These are phyloP conservation scores for Spiraea crenata DNA, from an alignment of 331 rosid species.

Conservation along the genomic window DNA sequence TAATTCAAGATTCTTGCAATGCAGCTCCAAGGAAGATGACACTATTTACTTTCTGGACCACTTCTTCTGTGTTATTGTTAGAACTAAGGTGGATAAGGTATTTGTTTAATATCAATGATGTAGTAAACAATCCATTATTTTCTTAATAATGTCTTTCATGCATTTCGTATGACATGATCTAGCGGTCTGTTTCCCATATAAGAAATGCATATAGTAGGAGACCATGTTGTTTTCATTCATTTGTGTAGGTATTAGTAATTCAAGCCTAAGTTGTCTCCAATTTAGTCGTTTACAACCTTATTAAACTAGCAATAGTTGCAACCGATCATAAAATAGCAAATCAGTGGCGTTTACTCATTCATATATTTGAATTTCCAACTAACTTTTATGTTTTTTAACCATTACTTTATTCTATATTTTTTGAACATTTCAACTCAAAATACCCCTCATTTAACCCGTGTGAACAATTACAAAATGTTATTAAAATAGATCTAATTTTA, in stretches of 20 bases:
- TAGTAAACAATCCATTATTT: too few relatives aligned
- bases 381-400: too few relatives aligned
- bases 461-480: neutral
- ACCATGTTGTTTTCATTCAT: neutral
- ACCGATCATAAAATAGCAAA: neutral
- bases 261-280: neutral
- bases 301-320: neutral
- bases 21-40: too few relatives aligned
- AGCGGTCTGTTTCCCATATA: neutral
- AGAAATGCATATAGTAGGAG: neutral
- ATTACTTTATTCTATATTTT: too few relatives aligned
- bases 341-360: neutral
- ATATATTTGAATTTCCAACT: too few relatives aligned
- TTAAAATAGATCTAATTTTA: neutral
- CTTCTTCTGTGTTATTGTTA: neutral
- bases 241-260: neutral
- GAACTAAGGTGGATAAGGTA: too few relatives aligned
- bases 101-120: too few relatives aligned
- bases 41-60: too few relatives aligned
- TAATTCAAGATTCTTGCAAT: too few relatives aligned
- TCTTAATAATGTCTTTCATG: neutral
- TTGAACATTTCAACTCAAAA: neutral
- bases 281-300: neutral
- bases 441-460: neutral
- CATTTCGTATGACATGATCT: neutral